Conservation (phyloP, 1,284 basidiomycete genomes). For the Sporisorium iseilematis-ciliati region DNA sequence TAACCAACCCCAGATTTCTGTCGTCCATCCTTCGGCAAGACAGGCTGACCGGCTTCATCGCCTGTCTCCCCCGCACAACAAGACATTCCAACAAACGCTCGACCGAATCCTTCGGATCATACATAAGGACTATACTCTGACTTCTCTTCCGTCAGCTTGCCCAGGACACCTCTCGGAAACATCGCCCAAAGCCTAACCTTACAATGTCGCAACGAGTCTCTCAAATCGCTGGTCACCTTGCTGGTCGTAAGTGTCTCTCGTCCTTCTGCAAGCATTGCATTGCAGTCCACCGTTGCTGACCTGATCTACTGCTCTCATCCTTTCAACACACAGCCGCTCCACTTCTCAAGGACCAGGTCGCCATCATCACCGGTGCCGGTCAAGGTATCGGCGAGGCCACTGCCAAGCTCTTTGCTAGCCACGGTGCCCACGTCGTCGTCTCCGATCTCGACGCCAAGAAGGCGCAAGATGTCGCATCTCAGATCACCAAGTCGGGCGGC, state of each 20-base stretch:
- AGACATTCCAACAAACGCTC: too few relatives aligned
- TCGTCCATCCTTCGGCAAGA: background rate
- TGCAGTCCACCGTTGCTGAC: background rate
- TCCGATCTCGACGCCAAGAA: constrained; percentile 74
- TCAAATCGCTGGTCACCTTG: constrained; percentile 53
- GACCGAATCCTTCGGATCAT: background rate
- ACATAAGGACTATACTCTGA: background rate
- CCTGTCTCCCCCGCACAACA: too few relatives aligned
- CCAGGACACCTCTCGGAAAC: too few relatives aligned
- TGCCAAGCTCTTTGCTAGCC: constrained; percentile 82
- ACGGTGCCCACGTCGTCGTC: constrained; percentile 88
- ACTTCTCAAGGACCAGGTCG: constrained; percentile 77
- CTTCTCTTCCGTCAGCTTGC: background rate
- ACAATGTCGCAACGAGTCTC: constrained; percentile 50
- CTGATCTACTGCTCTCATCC: too few relatives aligned
- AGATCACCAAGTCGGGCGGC: constrained; percentile 79
- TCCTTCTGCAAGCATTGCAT: too few relatives aligned
- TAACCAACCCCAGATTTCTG: constrained; percentile 8
- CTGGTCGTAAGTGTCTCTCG: constrained; percentile 41
- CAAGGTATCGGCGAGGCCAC: constrained; percentile 71
- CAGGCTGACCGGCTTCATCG: constrained; percentile 23
- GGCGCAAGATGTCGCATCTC: constrained; percentile 44
- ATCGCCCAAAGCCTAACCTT: background rate
- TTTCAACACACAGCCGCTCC: constrained; percentile 42
- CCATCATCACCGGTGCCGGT: constrained; percentile 81